Base-by-base conservation (phyloP, 2,329 filamentous ascomycete species). In the Aspergillus terreus region DNA sequence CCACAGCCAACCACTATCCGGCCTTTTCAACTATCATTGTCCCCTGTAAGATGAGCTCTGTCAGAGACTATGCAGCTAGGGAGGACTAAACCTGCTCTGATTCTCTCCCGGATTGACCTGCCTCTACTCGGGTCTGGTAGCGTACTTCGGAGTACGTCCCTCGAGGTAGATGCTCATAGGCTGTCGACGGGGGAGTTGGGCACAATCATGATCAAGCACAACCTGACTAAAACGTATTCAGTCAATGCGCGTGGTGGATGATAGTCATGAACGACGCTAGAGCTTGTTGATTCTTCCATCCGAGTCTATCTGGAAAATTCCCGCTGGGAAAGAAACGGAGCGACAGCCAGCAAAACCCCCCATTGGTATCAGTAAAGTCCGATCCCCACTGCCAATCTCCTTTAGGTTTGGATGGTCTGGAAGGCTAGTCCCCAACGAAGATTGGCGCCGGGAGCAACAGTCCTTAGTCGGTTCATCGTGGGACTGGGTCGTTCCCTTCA, bases 351-450 rank as follows among this genome's bases (percentile, higher is more conserved):
- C 25, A 21, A 46, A 35, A n/a, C 44, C 15, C 36, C 33, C 50
- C 52, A 54, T 50, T 52, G 49, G 49, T 41, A 54, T 52, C 12
- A 32, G 42, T 21, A 23, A 43, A 35, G 30, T 50, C 41, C 47
- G 36, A 52, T 51, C 40, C 21, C 54, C 46, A 48, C 48, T 40
- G 7, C 30, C 30, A 36, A 47, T 50, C 25, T 25, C 45, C 14
- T 57, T 58, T 54, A 52, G 49, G 55, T 57, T 57, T 51, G 51
- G 57, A 56, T 53, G 53, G 55, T 47, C 46, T 58, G 54, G 54
- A 58, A 60, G 52, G 57, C 57, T 60, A 54, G 54, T 54, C 50
- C 52, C 54, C 51, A 54, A 38, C 15, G 54, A 59, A 55, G 51
- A 59, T 56, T 53, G 56, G 55, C 53, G 40, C 19, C 19, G 40